phyloP scores from a whole-genome alignment of 306 rosid genomes.

The Rosa rugosa region DNA sequence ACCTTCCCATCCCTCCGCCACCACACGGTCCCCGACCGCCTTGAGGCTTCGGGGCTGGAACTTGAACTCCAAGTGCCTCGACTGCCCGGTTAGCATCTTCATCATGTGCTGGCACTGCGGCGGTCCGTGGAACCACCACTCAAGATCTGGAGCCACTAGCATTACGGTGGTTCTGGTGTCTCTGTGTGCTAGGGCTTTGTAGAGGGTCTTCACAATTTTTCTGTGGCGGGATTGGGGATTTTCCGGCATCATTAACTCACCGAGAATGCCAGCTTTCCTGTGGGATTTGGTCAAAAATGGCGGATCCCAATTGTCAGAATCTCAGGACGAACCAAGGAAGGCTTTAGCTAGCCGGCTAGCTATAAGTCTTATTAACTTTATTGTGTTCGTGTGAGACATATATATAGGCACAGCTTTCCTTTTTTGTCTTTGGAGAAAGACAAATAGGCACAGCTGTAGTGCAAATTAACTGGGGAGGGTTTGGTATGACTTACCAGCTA shows the following conservation, averaged over 20 bases:
- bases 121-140: slow-evolving; percentile 41
- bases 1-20: slow-evolving; percentile 31
- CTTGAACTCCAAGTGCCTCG: slow-evolving; percentile 19
- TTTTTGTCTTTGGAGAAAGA: too few species aligned
- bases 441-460: neutral
- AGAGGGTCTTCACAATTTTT: slow-evolving; percentile 18
- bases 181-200: slow-evolving; percentile 26
- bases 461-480: neutral
- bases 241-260: neutral
- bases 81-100: slow-evolving; percentile 30
- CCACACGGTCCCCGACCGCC: slow-evolving; percentile 20
- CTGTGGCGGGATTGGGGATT: neutral
- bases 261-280: neutral
- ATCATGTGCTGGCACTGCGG: slow-evolving; percentile 34
- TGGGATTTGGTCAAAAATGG: neutral
- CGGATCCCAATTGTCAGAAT: neutral
- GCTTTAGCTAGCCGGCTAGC: neutral
- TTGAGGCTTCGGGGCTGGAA: slow-evolving; percentile 29
- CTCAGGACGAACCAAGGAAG: neutral
- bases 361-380: neutral
- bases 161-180: slow-evolving; percentile 10
- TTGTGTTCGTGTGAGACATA: neutral
- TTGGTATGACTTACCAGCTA: neutral
- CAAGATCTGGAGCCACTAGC: slow-evolving; percentile 19
- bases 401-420: neutral